Base-by-base conservation (phyloP, 257 asterid genomes). In the Plectranthus barbatus region DNA sequence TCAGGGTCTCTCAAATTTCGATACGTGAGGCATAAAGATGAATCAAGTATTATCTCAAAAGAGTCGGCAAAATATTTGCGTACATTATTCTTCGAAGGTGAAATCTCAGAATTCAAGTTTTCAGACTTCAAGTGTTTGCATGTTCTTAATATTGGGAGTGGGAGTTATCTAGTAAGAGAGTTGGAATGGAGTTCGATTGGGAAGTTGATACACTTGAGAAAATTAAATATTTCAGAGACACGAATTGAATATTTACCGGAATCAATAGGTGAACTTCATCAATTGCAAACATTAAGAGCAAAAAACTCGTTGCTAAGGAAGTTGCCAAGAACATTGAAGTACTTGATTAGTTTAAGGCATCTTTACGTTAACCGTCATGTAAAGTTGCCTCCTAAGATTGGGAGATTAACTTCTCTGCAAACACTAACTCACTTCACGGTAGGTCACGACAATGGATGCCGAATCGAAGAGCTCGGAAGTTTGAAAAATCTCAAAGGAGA, bases 271-370 rank as follows among this genome's bases (percentile, higher is more conserved):
- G 36, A 50, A 21, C 36, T 21, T 20, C 58, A 52, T 53, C 64
- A 66, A 49, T 67, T 73, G 52, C 78, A 68, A 29, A 66, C 72
- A 4, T 39, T 72, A 1, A 53, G 60, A 20, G 7, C 19, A 4
- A 2, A 31, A 0, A 4, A 9, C 21, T 0, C 4, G 0, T 6
- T 9, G 10, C 48, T 46, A 15, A 0, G 15, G 13, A 4, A 15
- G 9, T 47, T 70, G 54, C 83, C 74, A 0, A n/a, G 44, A 13
- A 9, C 40, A 1, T 5, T 74, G 9, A 42, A 39, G 23, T 24
- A 21, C 17, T 71, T 67, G 60, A 53, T 52, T 10, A 34, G 18
- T 9, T 56, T 56, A 2, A 33, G 62, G 15, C 29, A 37, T 57
- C 34, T 57, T 19, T 7, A 57, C 2, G 19, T 57, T n/a, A 1